phyloP scores from a whole-genome alignment of 345 rosid species.

The Lenwebbia sp. region DNA sequence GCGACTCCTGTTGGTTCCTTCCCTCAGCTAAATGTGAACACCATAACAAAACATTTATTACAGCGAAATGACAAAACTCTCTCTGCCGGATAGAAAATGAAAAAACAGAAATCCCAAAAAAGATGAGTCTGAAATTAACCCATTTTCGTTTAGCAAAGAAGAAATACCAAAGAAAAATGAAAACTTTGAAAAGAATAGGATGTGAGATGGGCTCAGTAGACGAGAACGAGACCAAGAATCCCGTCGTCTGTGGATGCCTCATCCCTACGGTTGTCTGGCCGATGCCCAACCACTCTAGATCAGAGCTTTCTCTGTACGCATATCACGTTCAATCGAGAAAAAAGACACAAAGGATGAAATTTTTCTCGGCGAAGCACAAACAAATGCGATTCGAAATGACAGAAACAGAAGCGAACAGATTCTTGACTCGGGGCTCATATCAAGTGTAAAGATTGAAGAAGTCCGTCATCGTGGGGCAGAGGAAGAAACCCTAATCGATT shows the following conservation, averaged over 20 bases:
- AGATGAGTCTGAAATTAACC: background rate
- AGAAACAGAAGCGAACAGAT: background rate
- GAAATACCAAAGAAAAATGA: background rate
- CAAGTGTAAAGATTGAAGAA: conserved; percentile 31
- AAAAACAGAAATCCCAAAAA: background rate
- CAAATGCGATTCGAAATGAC: background rate
- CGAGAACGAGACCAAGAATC: conserved; percentile 13
- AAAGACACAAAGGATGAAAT: background rate
- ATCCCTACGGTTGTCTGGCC: conserved; percentile 69
- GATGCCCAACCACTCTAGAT: conserved; percentile 14
- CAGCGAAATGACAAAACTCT: background rate
- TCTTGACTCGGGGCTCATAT: conserved; percentile 30
- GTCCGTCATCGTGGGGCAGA: conserved; percentile 17
- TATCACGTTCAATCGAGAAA: conserved; percentile 9
- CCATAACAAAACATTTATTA: background rate
- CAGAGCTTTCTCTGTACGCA: conserved; percentile 31
- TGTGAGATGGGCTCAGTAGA: conserved; percentile 55
- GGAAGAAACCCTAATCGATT: conserved; percentile 7
- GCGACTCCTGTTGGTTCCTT: background rate
- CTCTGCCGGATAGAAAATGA: background rate
- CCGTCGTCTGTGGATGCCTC: conserved; percentile 43
- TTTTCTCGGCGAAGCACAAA: background rate
- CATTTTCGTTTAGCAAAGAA: background rate
- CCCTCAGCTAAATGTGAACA: background rate
- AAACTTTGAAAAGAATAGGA: background rate